phyloP scores from a whole-genome alignment of 2,329 filamentous ascomycete genomes.

The Penicillium sp. region DNA sequence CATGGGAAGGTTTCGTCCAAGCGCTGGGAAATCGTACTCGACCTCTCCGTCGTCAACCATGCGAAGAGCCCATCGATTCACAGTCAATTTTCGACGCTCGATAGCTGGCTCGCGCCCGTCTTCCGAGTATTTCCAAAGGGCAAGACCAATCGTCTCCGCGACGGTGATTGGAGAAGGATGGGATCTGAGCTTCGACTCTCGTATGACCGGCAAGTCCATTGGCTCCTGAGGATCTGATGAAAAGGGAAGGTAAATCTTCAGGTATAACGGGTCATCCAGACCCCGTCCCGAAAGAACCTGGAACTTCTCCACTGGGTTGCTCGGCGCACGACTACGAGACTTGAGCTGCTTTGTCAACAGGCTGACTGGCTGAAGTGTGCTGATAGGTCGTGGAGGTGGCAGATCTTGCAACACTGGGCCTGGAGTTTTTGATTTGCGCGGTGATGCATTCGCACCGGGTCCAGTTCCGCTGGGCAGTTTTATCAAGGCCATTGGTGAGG shows the following conservation, averaged over 20 bases:
- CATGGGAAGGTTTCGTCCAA: conserved; percentile 59
- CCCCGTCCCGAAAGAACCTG: conserved; percentile 62
- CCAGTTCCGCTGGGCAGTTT: conserved; percentile 39
- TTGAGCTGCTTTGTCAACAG: conserved; percentile 60
- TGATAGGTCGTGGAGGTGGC: conserved; percentile 63
- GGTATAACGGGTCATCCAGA: conserved; percentile 62
- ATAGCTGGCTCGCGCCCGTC: conserved; percentile 59
- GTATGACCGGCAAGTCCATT: conserved; percentile 59
- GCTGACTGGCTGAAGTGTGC: conserved; percentile 59
- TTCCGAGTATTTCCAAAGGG: conserved; percentile 63
- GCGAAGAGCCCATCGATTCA: conserved; percentile 66
- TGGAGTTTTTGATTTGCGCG: conserved; percentile 53
- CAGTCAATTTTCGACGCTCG: conserved; percentile 54
- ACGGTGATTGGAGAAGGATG: conserved; percentile 56
- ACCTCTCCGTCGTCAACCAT: conserved; percentile 70
- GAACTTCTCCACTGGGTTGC: conserved; percentile 64
- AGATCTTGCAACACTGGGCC: conserved; percentile 58
- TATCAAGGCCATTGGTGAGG: conserved; percentile 51
- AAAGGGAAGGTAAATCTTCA: conserved; percentile 65
- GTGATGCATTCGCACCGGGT: conserved; percentile 46
- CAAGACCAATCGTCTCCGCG: conserved; percentile 64
- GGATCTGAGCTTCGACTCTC: conserved; percentile 57
- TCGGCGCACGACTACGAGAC: conserved; percentile 57
- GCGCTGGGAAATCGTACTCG: conserved; percentile 65
- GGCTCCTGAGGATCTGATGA: conserved; percentile 58